Evolutionary conservation across 768 basidiomycete species (phyloP), one percentile per base, ranked within the genome.

Genomic region (Panus rudis): DNA sequence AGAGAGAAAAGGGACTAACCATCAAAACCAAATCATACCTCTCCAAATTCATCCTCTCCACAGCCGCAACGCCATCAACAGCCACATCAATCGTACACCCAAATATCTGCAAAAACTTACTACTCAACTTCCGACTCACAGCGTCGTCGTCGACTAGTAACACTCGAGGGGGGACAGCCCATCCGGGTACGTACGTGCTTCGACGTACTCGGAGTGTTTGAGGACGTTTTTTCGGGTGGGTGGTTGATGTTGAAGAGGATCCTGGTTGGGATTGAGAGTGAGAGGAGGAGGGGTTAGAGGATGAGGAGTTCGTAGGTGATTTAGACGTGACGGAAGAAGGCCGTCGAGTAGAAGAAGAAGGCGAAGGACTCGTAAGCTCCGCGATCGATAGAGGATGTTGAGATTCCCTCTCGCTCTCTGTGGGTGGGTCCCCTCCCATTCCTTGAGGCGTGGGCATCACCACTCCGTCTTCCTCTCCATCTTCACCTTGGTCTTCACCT

Each of bases 21-120:
- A 97, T 97, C 45, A 98, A 61, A 48, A 96, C 92, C 57, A 98
- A 63, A 63, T 98, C 94, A 61, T 96, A 97, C 69, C 92, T 92
- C 55, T 88, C 89, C 60, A 87, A 60, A 64, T 94, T 93, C 91
- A 97, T 96, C 75, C 91, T 94, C 53, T 85, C 84, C 42, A 98
- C 92, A 0, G 94, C 94, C 1, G 79, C 80, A 4, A 90, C 77
- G 0, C 93, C 94, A 59, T 97, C 92, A 27, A 92, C 89, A 2
- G 92, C 94, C 30, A 94, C 85, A 53, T 97, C 94, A 43, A 85
- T 92, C 54, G 82, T 81, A 62, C 93, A 96, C 28, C 94, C 94
- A 63, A 93, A 92, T 33, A 96, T 87, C 66, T 94, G 85, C 59
- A 98, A 63, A 61, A 97, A 94, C 67, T 93, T 96, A 70, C 80